Evolutionary conservation across 139 green algal genomes (phyloP), one percentile per base, ranked within the genome.

Genomic region (Helicosporidium sp.): DNA sequence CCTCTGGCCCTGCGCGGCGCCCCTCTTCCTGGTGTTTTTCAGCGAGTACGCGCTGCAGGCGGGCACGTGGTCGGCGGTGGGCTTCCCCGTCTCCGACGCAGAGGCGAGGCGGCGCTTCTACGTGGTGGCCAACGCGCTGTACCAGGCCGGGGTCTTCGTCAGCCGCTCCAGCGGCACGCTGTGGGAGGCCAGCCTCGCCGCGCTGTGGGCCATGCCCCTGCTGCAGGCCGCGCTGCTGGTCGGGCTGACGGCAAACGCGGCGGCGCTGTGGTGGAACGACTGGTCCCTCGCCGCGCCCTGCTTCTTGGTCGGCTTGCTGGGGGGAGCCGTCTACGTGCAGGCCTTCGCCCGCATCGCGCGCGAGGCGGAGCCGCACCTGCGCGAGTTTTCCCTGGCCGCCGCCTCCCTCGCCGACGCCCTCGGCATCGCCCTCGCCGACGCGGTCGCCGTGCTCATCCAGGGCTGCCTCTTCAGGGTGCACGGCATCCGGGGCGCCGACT

Each of bases 291-390:
- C 78, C 24, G 3, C 57, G 13, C 48, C 52, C 29, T 77, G 66
- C 51, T 58, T 79, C 13, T 1, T 40, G 19, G 41, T 64, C 43
- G 74, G 74, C 2, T 44, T 82, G 43, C 26, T 82, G 39, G 74
- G 74, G 0, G 74, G 74, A 6, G 65, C 58, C 10, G 65, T 76
- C 33, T 82, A 82, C 56, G 74, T 82, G 12, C 72, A 76, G 34
- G 62, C 58, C 15, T 82, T 82, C 47, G 76, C 54, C 0, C 33
- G 76, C 4, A 55, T 82, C 18, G 35, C 51, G 5, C 48, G 41
- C 4, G 59, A 78, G 27, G 64, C 70, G 2, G n/a, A 63, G 0
- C 39, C 56, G 3, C 12, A 46, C 27, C 27, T 60, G 12, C 46
- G 53, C 19, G 73, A 80, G 48, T 80, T 82, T 19, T 62, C 49